Conservation (phyloP, 176 grass and related monocot genomes). For the Tillandsia fasciculata region DNA sequence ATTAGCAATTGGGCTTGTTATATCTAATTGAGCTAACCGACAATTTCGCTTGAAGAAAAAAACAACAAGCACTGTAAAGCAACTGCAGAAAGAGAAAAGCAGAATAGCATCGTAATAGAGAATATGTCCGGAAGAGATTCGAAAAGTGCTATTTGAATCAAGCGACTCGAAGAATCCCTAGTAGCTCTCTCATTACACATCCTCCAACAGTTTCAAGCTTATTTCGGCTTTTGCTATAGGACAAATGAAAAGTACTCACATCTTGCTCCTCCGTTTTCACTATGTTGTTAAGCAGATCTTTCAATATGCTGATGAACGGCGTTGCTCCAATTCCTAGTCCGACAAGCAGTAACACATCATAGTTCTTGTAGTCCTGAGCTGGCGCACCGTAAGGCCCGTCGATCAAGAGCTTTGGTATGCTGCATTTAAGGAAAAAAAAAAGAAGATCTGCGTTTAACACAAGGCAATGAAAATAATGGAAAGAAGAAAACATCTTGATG, state of each 20-base stretch:
- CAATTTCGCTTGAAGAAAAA: not conserved
- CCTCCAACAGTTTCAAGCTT: not conserved
- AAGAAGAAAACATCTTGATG: not conserved
- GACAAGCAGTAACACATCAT: conserved; percentile 78
- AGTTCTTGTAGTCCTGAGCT: conserved; percentile 89
- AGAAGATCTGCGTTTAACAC: not conserved
- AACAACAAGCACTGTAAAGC: conserved; percentile 7
- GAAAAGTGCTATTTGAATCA: too few relatives aligned
- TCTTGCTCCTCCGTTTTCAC: conserved; percentile 74
- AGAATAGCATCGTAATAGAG: not conserved
- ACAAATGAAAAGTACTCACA: conserved; percentile 24
- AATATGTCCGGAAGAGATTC: not conserved
- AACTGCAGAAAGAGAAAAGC: not conserved
- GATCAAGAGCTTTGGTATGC: conserved; percentile 89
- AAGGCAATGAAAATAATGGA: not conserved
- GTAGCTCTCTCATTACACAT: not conserved
- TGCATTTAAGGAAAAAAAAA: conserved; percentile 29
- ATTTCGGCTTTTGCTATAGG: not conserved
- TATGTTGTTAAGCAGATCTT: conserved; percentile 74
- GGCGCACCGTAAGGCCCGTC: conserved; percentile 94
- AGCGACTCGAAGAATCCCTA: not conserved
- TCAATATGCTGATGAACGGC: conserved; percentile 84
- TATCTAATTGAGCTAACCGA: not conserved
- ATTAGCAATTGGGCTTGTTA: not conserved
- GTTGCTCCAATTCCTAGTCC: conserved; percentile 93